Evolutionary conservation across 768 basidiomycete species (phyloP).

Genomic region (Auriscalpium microsporum): DNA sequence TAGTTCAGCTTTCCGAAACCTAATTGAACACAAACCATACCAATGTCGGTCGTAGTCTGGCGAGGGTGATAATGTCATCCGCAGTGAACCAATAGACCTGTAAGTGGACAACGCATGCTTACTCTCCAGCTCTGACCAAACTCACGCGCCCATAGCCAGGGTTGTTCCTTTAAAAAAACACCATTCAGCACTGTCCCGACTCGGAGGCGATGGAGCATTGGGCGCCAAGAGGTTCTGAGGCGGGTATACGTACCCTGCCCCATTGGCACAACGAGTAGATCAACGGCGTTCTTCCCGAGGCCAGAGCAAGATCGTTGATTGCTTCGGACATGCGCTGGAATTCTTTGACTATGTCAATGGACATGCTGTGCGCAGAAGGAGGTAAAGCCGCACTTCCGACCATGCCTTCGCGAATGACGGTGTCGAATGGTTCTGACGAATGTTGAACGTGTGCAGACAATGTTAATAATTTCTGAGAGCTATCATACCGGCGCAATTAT

Average conservation of each 20-base stretch:
- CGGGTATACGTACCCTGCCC: conserved; percentile 31
- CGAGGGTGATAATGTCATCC: not conserved
- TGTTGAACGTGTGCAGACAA: not conserved
- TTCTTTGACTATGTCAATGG: conserved; percentile 26
- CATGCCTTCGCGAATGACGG: conserved; percentile 45
- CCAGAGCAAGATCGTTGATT: conserved; percentile 38
- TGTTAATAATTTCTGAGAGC: not conserved
- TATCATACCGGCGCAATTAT: conserved; percentile 47
- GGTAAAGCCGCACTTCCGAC: conserved; percentile 36
- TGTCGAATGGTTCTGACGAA: conserved; percentile 45
- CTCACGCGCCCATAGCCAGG: conserved; percentile 54
- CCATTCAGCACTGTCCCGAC: not conserved
- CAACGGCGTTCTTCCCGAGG: conserved; percentile 35
- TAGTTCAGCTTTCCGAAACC: no score
- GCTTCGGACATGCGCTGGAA: conserved; percentile 56
- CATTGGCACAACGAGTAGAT: conserved; percentile 60
- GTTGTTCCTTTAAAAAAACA: conserved; percentile 32
- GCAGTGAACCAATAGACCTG: no score
- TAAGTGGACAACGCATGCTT: not conserved
- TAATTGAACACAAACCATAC: not conserved
- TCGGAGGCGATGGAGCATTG: not conserved
- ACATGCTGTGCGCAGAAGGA: not conserved
- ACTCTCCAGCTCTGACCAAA: conserved; percentile 62
- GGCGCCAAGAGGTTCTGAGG: not conserved
- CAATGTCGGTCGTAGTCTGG: conserved; percentile 44